These are phyloP conservation scores for Alternaria triticina DNA, from an alignment of 2,329 filamentous ascomycete species.

Conservation along the genomic window DNA sequence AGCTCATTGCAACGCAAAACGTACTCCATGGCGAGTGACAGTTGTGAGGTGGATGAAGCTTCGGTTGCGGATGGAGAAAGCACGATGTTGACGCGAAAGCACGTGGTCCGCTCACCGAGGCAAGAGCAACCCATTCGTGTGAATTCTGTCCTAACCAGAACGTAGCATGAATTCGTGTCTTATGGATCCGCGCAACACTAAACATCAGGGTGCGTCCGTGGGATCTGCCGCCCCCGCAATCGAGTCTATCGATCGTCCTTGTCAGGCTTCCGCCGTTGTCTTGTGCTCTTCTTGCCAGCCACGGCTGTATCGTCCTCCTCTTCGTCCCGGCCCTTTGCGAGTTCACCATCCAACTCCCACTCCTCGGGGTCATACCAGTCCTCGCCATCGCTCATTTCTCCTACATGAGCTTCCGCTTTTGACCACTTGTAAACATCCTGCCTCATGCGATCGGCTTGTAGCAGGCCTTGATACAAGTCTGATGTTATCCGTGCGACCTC, in stretches of 20 bases:
- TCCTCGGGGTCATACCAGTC: slow-evolving; percentile 88
- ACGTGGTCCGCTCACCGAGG: slow-evolving; percentile 13
- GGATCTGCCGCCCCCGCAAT: background rate
- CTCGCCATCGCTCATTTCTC: slow-evolving; percentile 85
- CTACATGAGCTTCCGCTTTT: slow-evolving; percentile 77
- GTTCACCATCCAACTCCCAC: slow-evolving; percentile 74
- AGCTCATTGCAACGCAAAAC: slow-evolving; percentile 79
- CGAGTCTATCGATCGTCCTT: slow-evolving; percentile 43
- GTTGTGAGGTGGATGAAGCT: background rate
- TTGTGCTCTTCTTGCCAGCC: slow-evolving; percentile 57
- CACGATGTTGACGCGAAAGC: slow-evolving; percentile 7
- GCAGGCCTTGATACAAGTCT: slow-evolving; percentile 71
- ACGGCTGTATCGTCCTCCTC: slow-evolving; percentile 70
- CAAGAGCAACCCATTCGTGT: slow-evolving; percentile 18
- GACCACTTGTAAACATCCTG: slow-evolving; percentile 75
- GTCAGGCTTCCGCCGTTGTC: slow-evolving; percentile 46
- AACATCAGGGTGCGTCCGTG: background rate
- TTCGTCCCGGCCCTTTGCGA: slow-evolving; percentile 84
- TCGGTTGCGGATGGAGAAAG: slow-evolving; percentile 2
- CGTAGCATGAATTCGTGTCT: slow-evolving; percentile 3
- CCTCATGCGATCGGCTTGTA: slow-evolving; percentile 74
- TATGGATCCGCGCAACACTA: slow-evolving; percentile 24
- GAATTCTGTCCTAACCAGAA: background rate
- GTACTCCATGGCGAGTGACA: slow-evolving; percentile 68
- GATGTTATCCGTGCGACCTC: slow-evolving; percentile 76